Percentiles rank a stretch among this genome's conserved stretches.
Conservation (phyloP, 345 rosid species). For the Eutrema heterophyllum region DNA sequence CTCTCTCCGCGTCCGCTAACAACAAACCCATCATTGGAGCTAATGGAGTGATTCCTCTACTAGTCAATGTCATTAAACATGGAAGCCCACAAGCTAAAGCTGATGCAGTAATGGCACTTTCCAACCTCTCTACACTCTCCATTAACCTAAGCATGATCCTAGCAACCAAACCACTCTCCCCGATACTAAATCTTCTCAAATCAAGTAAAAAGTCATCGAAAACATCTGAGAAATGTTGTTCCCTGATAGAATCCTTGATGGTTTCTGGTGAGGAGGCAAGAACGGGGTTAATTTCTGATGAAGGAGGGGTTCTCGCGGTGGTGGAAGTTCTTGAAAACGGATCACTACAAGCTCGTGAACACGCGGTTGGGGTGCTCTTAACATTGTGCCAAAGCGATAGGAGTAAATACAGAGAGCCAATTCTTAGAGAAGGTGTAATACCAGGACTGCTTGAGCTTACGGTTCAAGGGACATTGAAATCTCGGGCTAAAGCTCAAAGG, state of each 20-base stretch:
- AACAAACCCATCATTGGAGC: slow-evolving; percentile 80
- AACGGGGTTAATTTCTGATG: slow-evolving; percentile 52
- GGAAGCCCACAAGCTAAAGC: slow-evolving; percentile 81
- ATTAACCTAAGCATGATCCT: slow-evolving; percentile 48
- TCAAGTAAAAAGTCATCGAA: slow-evolving; percentile 70
- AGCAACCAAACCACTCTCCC: slow-evolving; percentile 57
- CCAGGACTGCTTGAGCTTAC: slow-evolving; percentile 97
- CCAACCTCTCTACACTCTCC: slow-evolving; percentile 74
- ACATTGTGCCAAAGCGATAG: slow-evolving; percentile 82
- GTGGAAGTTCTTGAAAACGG: slow-evolving; percentile 92
- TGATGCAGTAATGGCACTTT: slow-evolving; percentile 50
- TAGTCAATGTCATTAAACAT: slow-evolving; percentile 55
- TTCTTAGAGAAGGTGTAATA: slow-evolving; percentile 91
- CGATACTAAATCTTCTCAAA: slow-evolving; percentile 53
- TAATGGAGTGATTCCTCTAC: slow-evolving; percentile 76
- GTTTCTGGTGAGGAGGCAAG: slow-evolving; percentile 67
- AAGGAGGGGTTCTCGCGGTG: slow-evolving; percentile 80
- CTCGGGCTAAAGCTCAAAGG: slow-evolving; percentile 71
- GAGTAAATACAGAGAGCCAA: slow-evolving; percentile 82
- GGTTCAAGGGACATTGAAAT: slow-evolving; percentile 87
- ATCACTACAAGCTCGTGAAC: slow-evolving; percentile 72
- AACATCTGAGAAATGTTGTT: slow-evolving; percentile 84
- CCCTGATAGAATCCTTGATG: slow-evolving; percentile 70
- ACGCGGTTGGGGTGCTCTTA: slow-evolving; percentile 75
- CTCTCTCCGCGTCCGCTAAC: slow-evolving; percentile 72